A percentile compares a stretch with the other conserved stretches of the same genome.
Evolutionary conservation across 371 early-diverging fungal species (phyloP).

Genomic region (Mortierella sp.): DNA sequence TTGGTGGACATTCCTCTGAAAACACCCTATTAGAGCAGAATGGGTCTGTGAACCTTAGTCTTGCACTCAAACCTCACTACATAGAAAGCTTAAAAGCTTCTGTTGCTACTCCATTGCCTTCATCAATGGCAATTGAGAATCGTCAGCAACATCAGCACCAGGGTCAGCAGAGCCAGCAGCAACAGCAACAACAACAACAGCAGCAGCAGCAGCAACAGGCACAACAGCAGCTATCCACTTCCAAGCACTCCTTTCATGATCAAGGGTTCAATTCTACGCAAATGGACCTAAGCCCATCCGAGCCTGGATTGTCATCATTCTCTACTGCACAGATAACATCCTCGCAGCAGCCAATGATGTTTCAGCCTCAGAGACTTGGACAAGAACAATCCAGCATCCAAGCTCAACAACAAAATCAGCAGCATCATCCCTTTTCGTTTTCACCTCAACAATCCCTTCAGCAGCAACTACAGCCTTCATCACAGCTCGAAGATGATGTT

Average conservation of each 20-base stretch:
- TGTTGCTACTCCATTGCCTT: slow-evolving; percentile 8
- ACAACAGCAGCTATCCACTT: slow-evolving; percentile 18
- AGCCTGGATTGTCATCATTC: slow-evolving; percentile 7
- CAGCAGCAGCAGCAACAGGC: slow-evolving; percentile 28
- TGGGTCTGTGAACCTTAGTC: slow-evolving; percentile 20
- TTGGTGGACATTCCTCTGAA: slow-evolving; percentile 9
- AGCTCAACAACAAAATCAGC: slow-evolving; percentile 20
- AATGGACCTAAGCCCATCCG: slow-evolving; percentile 39
- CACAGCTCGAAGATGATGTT: slow-evolving; percentile 31
- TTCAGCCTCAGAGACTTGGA: slow-evolving; percentile 9
- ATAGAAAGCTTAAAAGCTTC: slow-evolving; percentile 32
- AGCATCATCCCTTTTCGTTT: slow-evolving; percentile 23
- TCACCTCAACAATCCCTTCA: slow-evolving; percentile 18
- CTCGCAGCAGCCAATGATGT: slow-evolving; percentile 20
- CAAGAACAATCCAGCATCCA: slow-evolving; percentile 17
- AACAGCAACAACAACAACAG: slow-evolving; percentile 15
- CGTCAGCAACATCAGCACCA: slow-evolving; percentile 26
- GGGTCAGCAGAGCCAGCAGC: slow-evolving; percentile 24
- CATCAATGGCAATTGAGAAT: slow-evolving; percentile 12
- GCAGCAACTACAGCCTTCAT: slow-evolving; percentile 16
- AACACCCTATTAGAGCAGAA: slow-evolving; percentile 19
- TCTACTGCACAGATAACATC: slow-evolving; percentile 13
- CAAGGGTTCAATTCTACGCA: slow-evolving; percentile 29
- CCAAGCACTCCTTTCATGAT: slow-evolving; percentile 20
- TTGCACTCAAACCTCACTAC: slow-evolving; percentile 43